Evolutionary conservation across 352 stramenopile species (phyloP).

Genomic region (Blastocystis sp.): DNA sequence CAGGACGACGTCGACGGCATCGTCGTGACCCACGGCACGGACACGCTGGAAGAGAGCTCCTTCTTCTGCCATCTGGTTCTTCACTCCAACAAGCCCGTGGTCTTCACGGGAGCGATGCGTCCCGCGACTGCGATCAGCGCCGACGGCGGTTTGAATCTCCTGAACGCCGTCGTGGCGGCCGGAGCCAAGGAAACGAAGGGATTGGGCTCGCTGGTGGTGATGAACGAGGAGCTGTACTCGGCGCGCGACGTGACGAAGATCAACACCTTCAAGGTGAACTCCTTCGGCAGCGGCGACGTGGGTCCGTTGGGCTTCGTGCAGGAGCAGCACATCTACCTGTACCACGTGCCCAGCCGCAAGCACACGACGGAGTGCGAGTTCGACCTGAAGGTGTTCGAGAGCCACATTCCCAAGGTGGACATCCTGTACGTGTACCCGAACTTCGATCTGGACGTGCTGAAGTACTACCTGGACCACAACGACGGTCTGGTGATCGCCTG

Average conservation of each 20-base stretch:
- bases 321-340: slow-evolving; percentile 61
- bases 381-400: slow-evolving; percentile 68
- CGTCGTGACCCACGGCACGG: slow-evolving; percentile 58
- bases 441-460: slow-evolving; percentile 56
- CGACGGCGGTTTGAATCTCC: slow-evolving; percentile 50
- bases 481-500: slow-evolving; percentile 46
- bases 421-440: slow-evolving; percentile 66
- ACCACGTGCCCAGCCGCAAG: slow-evolving; percentile 53
- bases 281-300: slow-evolving; percentile 60
- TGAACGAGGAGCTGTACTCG: slow-evolving; percentile 70
- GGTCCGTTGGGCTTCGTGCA: slow-evolving; percentile 62
- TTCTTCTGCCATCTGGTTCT: slow-evolving; percentile 67
- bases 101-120: slow-evolving; percentile 70
- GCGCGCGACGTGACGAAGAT: slow-evolving; percentile 70
- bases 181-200: slow-evolving; percentile 31
- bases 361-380: slow-evolving; percentile 49
- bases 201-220: slow-evolving; percentile 52
- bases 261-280: slow-evolving; percentile 71
- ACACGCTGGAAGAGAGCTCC: slow-evolving; percentile 63
- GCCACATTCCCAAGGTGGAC: slow-evolving; percentile 48
- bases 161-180: slow-evolving; percentile 58
- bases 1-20: slow-evolving; percentile 60
- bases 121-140: slow-evolving; percentile 57
- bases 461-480: slow-evolving; percentile 56
- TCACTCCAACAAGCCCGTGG: slow-evolving; percentile 49